These are phyloP conservation scores for Bruguiera sexangula DNA, from an alignment of 345 rosid species.

Conservation along the genomic window DNA sequence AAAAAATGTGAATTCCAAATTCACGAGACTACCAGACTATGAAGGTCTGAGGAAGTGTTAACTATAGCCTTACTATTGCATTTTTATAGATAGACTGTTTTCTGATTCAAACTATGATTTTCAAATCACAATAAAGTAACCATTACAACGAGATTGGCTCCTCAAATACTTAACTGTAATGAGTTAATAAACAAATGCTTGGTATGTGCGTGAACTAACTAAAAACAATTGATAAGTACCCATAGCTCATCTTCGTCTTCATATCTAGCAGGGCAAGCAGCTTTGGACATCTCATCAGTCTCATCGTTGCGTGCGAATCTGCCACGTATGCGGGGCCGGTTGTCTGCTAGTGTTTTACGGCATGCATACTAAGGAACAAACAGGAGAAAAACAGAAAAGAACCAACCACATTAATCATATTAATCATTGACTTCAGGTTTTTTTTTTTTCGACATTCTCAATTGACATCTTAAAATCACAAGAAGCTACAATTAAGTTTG, in stretches of 20 bases:
- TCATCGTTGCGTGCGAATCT: constrained; percentile 95
- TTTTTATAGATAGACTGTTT: too few species aligned
- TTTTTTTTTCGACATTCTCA: not conserved
- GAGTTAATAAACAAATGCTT: too few species aligned
- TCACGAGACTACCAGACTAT: too few species aligned
- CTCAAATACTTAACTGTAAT: too few species aligned
- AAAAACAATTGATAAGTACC: constrained; percentile 38
- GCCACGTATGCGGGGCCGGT: constrained; percentile 87
- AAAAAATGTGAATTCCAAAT: not conserved
- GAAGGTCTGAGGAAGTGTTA: too few species aligned
- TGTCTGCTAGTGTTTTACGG: constrained; percentile 93
- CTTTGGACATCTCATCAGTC: constrained; percentile 51
- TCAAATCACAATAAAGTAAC: too few species aligned
- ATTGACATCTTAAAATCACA: not conserved
- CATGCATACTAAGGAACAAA: constrained; percentile 67
- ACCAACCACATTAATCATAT: not conserved
- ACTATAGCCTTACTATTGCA: too few species aligned
- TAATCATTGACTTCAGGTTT: too few species aligned
- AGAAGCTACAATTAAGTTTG: not conserved
- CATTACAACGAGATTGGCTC: too few species aligned
- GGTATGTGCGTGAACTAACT: not conserved
- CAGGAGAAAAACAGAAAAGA: not conserved
- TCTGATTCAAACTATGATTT: too few species aligned
- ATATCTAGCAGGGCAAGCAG: constrained; percentile 46
- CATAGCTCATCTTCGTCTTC: constrained; percentile 63